phyloP scores from a whole-genome alignment of 805 yeast genomes.

The Cyberlindnera mississippiensis region DNA sequence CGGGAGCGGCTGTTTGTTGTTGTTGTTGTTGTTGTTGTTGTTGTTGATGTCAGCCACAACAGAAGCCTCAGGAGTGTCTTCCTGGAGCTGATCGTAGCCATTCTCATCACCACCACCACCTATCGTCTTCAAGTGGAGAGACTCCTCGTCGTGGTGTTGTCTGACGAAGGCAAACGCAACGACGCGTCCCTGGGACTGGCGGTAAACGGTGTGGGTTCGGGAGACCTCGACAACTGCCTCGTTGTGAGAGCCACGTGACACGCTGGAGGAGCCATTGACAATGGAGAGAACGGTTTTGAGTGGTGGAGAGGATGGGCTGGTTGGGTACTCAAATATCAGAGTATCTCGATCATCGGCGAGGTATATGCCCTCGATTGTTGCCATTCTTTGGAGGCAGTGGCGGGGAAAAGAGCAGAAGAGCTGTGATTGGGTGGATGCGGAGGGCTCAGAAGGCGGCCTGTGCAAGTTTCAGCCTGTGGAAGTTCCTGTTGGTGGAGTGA shows the following conservation, averaged over 20 bases:
- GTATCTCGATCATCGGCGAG: conserved; percentile 38
- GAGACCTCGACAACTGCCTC: conserved; percentile 22
- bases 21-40: conserved; percentile 6
- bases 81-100: no score
- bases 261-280: conserved; percentile 15
- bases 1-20: no score
- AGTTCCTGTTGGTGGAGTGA: no score
- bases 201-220: conserved; percentile 18
- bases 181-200: conserved; percentile 13
- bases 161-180: conserved; percentile 20
- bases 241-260: conserved; percentile 7
- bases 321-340: conserved; percentile 36
- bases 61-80: no score
- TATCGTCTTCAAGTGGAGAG: conserved; percentile 17
- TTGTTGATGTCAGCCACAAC: neutral
- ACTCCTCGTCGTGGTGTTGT: conserved; percentile 7
- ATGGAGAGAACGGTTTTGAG: conserved; percentile 28
- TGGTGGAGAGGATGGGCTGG: conserved; percentile 31
- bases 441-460: no score
- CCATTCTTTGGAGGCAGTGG: conserved; percentile 19
- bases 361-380: conserved; percentile 36
- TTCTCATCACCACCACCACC: conserved; percentile 10
- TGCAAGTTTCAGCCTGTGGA: no score
- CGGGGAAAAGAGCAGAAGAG: neutral
- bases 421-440: no score